These are phyloP conservation scores for Candida ulmi DNA, from an alignment of 805 yeast species.

Conservation along the genomic window DNA sequence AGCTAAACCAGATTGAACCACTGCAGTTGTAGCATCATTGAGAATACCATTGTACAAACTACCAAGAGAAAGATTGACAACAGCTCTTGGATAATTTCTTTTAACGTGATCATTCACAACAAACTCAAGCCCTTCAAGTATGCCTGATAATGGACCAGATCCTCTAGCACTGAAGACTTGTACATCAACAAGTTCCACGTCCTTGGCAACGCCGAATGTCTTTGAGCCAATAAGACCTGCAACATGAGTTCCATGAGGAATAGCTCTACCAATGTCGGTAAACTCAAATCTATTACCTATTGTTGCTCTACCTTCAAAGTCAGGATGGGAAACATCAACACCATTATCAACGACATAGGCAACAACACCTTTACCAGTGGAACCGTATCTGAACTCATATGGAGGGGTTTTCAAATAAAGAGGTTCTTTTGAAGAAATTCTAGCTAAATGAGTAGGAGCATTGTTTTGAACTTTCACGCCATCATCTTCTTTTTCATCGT, in stretches of 20 bases:
- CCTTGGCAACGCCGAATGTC: conserved; percentile 74
- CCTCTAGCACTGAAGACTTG: conserved; percentile 67
- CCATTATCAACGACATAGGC: conserved; percentile 87
- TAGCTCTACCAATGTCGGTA: conserved; percentile 38
- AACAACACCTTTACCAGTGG: conserved; percentile 52
- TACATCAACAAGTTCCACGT: conserved; percentile 55
- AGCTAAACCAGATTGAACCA: conserved; percentile 60
- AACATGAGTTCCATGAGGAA: conserved; percentile 78
- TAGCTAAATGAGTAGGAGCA: conserved; percentile 63
- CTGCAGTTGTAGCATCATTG: conserved; percentile 73
- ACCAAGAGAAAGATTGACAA: conserved; percentile 79
- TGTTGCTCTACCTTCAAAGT: conserved; percentile 55
- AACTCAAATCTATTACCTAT: conserved; percentile 56
- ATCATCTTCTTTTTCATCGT: not conserved
- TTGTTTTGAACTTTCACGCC: conserved; percentile 24
- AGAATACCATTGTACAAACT: conserved; percentile 58
- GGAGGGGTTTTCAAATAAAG: conserved; percentile 8
- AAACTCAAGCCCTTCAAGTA: conserved; percentile 60
- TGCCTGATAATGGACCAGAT: conserved; percentile 56
- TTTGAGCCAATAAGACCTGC: conserved; percentile 78
- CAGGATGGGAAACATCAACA: conserved; percentile 48
- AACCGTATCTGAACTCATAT: conserved; percentile 41
- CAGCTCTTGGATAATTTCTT: conserved; percentile 36
- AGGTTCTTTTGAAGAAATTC: conserved; percentile 43
- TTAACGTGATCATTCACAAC: conserved; percentile 49